Conservation (phyloP, 768 basidiomycete species). For the Coprinopsis sp. region DNA sequence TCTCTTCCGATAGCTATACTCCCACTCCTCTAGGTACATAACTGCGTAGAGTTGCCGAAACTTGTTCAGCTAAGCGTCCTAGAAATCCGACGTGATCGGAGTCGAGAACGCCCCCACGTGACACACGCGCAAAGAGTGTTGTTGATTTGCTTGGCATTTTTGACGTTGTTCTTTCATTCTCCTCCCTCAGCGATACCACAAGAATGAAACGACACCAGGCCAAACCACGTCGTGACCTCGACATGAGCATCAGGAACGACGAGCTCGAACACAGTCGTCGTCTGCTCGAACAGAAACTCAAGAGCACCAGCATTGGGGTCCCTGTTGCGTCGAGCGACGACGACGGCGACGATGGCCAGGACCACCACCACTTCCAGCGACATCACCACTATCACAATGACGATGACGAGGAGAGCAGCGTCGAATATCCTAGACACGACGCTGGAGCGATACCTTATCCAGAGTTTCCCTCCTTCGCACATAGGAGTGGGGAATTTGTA, state of each 20-base stretch:
- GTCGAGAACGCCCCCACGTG: no score
- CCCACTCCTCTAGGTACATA: no score
- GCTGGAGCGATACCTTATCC: constrained; percentile 52
- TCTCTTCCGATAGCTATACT: no score
- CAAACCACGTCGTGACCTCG: constrained; percentile 31
- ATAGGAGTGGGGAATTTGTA: constrained; percentile 45
- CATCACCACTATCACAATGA: no score
- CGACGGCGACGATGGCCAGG: constrained; percentile 24
- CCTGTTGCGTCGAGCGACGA: constrained; percentile 55
- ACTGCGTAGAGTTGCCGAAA: no score
- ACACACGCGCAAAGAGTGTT: constrained; percentile 23
- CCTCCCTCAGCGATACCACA: constrained; percentile 22
- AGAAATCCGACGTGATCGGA: no score
- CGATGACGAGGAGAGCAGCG: no score
- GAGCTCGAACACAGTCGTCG: constrained; percentile 73
- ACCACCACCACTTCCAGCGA: constrained; percentile 27
- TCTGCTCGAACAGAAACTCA: constrained; percentile 73
- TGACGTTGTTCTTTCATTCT: constrained; percentile 4
- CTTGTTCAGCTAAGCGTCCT: no score
- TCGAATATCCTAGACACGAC: constrained; percentile 73
- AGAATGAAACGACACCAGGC: constrained; percentile 35
- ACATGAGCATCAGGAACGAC: constrained; percentile 59
- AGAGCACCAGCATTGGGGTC: constrained; percentile 67
- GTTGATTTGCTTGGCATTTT: constrained; percentile 12
- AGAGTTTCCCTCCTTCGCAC: constrained; percentile 59